Base-by-base conservation (phyloP, 257 asterid species). In the Solanum megistacrolobum region DNA sequence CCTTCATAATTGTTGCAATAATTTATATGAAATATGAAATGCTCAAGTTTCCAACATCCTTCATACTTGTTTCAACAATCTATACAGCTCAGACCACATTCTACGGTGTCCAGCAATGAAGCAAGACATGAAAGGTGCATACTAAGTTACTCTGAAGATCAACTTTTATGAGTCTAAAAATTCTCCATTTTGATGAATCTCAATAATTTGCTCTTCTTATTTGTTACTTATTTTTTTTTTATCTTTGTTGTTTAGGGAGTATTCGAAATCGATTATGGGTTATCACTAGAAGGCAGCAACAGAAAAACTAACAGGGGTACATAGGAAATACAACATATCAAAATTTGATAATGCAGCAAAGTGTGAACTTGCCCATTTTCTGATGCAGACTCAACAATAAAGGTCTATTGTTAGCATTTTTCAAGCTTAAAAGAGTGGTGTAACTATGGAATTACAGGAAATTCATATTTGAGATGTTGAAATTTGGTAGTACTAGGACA, bases 101-200 rank as follows among this genome's bases (percentile, higher is more conserved):
- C 1, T 91, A 93, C 20, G 96, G 98, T 0, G 91, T 87, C 2
- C 89, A 90, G 6, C 96, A 93, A 31, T 96, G 99, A 98, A 93
- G 91, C 88, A 95, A 93, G 92, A 94, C 96, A 21, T 94, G 98
- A 84, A 94, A 96, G 87, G 90, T 94, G 95, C 97, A 95, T 86
- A 92, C 97, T 46, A 31, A 89, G 90, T 76, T 96, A 95, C 93
- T 89, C 93, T 5, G 98, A 94, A 91, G 93, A 91, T 86, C 94
- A 94, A 83, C 94, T 95, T 55, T 4, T 89, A 98, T 95, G 88
- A 94, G 98, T 89, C 7, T 96, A 0, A 95, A 52, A 16, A 6
- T 18, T 52, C 9, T 52, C 62, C n/a, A 52, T 52, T 52, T 16
- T 52, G 62, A 16, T 6, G 9, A 52, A 52, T 52, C 62, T 58